Evolutionary conservation across 2,329 filamentous ascomycete species (phyloP), one percentile per base, ranked within the genome.

Genomic region (Penicillium janthinellum): DNA sequence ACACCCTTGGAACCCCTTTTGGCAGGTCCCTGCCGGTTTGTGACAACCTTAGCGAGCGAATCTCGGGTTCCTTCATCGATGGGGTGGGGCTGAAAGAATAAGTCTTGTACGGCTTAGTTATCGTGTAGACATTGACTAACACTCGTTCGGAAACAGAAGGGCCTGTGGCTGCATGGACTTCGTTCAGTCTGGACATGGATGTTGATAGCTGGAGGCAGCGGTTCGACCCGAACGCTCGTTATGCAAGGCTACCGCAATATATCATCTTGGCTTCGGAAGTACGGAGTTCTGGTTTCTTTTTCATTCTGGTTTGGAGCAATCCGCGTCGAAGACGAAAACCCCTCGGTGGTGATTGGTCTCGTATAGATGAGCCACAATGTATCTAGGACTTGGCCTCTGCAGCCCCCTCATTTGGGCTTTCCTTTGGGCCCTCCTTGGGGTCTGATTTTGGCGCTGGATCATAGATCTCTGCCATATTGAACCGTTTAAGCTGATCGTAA

Each of bases 401-500:
- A 34, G 12, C 41, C 39, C 28, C 12, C 11, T 17, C 47, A n/a
- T 45, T 42, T 14, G 39, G n/a, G 41, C 20, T 25, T 10, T 12
- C 17, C 37, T 34, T 50, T 28, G 37, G 35, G 15, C n/a, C 48
- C 5, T 42, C 52, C 31, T 45, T 45, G 7, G 41, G 28, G 11
- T 44, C 56, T 47, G 35, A 42, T 38, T 71, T 72, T 22, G 77
- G 72, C 10, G 77, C 78, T 54, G 82, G 80, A 59, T 81, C 80
- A 65, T 84, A 86, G 54, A 89, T 81, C 71, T 89, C 86, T 45
- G 85, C 82, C 50, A 88, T 71, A 70, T 88, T 89, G 73, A 82
- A 88, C 57, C 83, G 80, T 73, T 87, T 88, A 62, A 89, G 76
- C 63, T 79, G 74, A 56, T 88, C 86, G 65, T 83, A 88, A 63